These are phyloP conservation scores for Agaricus bisporus DNA, from an alignment of 768 basidiomycete species.

Conservation along the genomic window DNA sequence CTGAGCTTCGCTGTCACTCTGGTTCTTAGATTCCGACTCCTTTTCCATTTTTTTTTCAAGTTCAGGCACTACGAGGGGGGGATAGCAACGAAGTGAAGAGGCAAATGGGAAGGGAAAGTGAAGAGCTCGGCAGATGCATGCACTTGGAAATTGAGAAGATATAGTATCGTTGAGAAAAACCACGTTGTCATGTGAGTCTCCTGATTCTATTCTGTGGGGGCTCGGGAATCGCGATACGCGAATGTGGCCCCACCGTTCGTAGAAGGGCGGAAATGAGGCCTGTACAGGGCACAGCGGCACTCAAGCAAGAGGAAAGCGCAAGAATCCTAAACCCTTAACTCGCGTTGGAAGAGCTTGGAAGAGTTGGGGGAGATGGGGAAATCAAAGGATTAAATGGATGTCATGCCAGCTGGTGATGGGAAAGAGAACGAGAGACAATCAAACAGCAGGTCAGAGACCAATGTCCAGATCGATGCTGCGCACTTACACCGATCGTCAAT, in stretches of 20 bases:
- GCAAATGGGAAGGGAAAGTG: background rate
- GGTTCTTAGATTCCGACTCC: background rate
- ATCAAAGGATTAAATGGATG: background rate
- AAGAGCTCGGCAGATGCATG: background rate
- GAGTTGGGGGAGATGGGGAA: too few relatives aligned
- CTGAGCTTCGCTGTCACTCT: background rate
- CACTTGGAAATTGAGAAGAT: too few relatives aligned
- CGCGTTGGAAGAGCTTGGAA: too few relatives aligned
- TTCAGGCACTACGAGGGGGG: background rate
- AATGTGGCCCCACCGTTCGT: too few relatives aligned
- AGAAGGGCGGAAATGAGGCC: too few relatives aligned
- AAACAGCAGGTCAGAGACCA: slow-evolving; percentile 5
- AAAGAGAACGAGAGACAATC: background rate
- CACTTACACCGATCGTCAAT: too few relatives aligned
- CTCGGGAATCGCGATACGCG: too few relatives aligned
- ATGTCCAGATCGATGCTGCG: background rate
- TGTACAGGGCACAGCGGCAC: too few relatives aligned
- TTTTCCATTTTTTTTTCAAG: background rate
- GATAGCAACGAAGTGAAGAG: background rate
- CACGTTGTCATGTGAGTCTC: too few relatives aligned
- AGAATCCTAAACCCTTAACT: background rate
- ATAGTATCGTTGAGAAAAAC: too few relatives aligned
- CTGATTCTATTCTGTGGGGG: too few relatives aligned
- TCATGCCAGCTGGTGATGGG: background rate
- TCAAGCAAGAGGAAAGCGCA: background rate